phyloP scores from a whole-genome alignment of 1,284 basidiomycete species.

The Pulchroboletus neoregius region DNA sequence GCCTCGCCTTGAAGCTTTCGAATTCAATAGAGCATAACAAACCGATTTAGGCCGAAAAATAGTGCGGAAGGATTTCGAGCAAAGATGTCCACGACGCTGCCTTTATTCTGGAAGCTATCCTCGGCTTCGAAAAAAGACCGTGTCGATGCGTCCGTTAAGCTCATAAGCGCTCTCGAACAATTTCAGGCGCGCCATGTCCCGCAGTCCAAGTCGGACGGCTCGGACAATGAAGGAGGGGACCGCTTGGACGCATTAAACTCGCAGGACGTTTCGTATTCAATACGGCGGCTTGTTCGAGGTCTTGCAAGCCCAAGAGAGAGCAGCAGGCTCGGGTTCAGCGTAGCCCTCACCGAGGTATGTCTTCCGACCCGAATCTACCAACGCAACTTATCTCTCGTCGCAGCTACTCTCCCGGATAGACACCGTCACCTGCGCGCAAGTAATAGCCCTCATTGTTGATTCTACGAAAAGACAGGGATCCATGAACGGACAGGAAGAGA shows the following conservation, averaged over 20 bases:
- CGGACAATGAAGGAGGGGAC: constrained; percentile 49
- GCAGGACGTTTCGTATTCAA: constrained; percentile 85
- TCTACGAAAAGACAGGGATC: constrained; percentile 65
- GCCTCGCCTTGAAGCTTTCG: neutral
- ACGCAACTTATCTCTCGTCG: constrained; percentile 8
- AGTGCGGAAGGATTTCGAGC: constrained; percentile 1
- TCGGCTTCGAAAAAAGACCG: constrained; percentile 77
- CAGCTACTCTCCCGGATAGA: constrained; percentile 80
- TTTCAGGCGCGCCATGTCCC: constrained; percentile 68
- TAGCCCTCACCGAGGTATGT: constrained; percentile 90
- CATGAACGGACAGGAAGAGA: constrained; percentile 86
- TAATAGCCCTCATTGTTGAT: constrained; percentile 70
- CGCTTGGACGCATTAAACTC: constrained; percentile 67
- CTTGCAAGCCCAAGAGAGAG: constrained; percentile 90
- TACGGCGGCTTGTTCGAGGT: constrained; percentile 81
- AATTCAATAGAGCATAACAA: constrained; percentile 28
- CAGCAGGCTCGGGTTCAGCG: constrained; percentile 91
- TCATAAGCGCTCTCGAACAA: constrained; percentile 74
- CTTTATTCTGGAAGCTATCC: constrained; percentile 94
- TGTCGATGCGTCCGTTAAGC: constrained; percentile 81
- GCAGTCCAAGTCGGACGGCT: constrained; percentile 41
- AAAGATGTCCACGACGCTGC: constrained; percentile 78
- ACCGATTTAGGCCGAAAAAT: constrained; percentile 5
- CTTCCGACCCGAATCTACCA: neutral
- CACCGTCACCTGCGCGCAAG: constrained; percentile 74